Percentiles rank a stretch among this genome's conserved stretches.
These are phyloP conservation scores for Coniosporium tulheliwenetii DNA, from an alignment of 2,329 filamentous ascomycete genomes.

Conservation along the genomic window DNA sequence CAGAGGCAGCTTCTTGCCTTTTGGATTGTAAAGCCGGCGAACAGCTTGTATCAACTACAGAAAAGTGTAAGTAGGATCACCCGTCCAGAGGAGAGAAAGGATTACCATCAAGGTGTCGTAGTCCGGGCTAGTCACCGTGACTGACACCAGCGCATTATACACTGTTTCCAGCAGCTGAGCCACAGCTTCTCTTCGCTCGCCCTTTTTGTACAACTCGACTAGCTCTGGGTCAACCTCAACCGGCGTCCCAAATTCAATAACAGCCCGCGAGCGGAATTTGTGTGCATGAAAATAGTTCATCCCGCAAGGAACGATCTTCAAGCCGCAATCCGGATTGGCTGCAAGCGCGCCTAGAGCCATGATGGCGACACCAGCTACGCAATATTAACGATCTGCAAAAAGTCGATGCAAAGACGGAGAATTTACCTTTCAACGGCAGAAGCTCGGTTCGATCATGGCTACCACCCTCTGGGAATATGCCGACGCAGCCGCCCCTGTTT, in stretches of 20 bases:
- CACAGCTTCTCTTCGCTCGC: slow-evolving; percentile 75
- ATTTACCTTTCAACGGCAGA: slow-evolving; percentile 61
- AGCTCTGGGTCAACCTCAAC: slow-evolving; percentile 72
- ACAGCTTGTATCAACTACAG: slow-evolving; percentile 73
- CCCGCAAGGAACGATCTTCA: slow-evolving; percentile 90
- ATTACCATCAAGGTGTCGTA: slow-evolving; percentile 83
- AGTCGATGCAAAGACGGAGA: background rate
- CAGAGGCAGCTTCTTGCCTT: slow-evolving; percentile 81
- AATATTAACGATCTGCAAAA: slow-evolving; percentile 6
- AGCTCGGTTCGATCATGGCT: slow-evolving; percentile 90
- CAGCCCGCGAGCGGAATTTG: slow-evolving; percentile 91
- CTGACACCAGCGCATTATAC: slow-evolving; percentile 68
- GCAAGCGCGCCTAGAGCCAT: slow-evolving; percentile 90
- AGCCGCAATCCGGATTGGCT: slow-evolving; percentile 67
- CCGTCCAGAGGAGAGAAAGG: background rate
- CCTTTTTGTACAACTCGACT: slow-evolving; percentile 70
- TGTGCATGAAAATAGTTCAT: slow-evolving; percentile 99
- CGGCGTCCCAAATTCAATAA: slow-evolving; percentile 85
- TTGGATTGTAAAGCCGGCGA: slow-evolving; percentile 82
- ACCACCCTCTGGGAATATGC: slow-evolving; percentile 93
- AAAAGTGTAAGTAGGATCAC: no score
- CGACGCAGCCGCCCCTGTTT: slow-evolving; percentile 71
- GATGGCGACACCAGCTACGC: slow-evolving; percentile 74
- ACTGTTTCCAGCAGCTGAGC: slow-evolving; percentile 73
- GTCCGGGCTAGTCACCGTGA: slow-evolving; percentile 83